Percentiles rank a stretch among this genome's conserved stretches.
Conservation (phyloP, 2,329 filamentous ascomycete species). For the Alternaria arborescens region DNA sequence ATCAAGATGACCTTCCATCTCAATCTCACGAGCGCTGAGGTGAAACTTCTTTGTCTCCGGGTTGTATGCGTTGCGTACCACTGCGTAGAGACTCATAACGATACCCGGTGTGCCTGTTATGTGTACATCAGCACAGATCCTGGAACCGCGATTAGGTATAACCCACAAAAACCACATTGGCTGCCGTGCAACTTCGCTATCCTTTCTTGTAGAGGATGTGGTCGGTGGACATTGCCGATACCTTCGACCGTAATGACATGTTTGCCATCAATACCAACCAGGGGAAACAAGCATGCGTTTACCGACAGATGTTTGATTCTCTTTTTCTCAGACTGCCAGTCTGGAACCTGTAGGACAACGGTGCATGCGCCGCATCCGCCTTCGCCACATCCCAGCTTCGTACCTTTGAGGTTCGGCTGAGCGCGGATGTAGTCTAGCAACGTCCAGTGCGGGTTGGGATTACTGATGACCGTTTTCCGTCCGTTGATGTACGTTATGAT, state of each 20-base stretch:
- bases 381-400: slow-evolving; percentile 94
- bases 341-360: slow-evolving; percentile 63
- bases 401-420: slow-evolving; percentile 86
- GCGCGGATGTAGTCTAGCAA: slow-evolving; percentile 88
- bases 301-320: slow-evolving; percentile 93
- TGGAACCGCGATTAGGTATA: rapidly evolving
- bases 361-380: slow-evolving; percentile 96
- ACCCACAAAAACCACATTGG: slow-evolving; percentile 84
- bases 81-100: slow-evolving; percentile 89
- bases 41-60: slow-evolving; percentile 45
- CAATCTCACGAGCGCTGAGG: slow-evolving; percentile 48
- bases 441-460: slow-evolving; percentile 88
- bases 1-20: slow-evolving; percentile 70
- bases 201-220: slow-evolving; percentile 88
- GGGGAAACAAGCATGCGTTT: slow-evolving; percentile 90
- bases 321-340: slow-evolving; percentile 77
- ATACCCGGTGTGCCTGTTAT: slow-evolving; percentile 77
- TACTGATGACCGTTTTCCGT: slow-evolving; percentile 80
- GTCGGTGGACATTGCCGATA: slow-evolving; percentile 83
- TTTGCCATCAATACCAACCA: slow-evolving; percentile 92
- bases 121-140: not conserved
- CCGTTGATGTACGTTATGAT: slow-evolving; percentile 92
- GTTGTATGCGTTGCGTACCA: slow-evolving; percentile 73
- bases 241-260: slow-evolving; percentile 97
- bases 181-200: slow-evolving; percentile 90